Evolutionary conservation across 2,329 filamentous ascomycete genomes (phyloP).

Genomic region (Xylariaceae sp.): DNA sequence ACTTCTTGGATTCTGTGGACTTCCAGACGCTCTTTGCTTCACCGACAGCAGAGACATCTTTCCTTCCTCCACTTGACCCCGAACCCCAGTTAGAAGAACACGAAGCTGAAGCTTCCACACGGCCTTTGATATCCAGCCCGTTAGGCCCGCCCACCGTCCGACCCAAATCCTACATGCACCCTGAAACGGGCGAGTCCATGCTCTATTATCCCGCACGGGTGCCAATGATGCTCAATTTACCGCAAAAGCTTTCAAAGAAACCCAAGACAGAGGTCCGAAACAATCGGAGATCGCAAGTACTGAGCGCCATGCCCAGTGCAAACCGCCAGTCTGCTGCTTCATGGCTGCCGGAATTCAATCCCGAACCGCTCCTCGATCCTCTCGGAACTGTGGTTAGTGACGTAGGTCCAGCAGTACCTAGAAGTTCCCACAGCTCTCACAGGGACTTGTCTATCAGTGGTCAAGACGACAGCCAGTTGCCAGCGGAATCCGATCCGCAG

Average conservation of each 20-base stretch:
- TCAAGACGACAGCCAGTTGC: conserved; percentile 16
- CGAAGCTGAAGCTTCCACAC: conserved; percentile 29
- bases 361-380: conserved; percentile 42
- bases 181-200: conserved; percentile 77
- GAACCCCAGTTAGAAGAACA: conserved; percentile 27
- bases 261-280: conserved; percentile 70
- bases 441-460: conserved; percentile 7
- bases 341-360: conserved; percentile 42
- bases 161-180: conserved; percentile 67
- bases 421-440: not conserved
- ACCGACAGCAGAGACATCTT: conserved; percentile 28
- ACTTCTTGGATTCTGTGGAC: conserved; percentile 38
- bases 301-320: conserved; percentile 65
- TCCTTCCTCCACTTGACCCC: conserved; percentile 34
- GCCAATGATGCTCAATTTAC: conserved; percentile 90
- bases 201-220: conserved; percentile 95
- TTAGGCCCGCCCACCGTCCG: conserved; percentile 39
- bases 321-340: conserved; percentile 43
- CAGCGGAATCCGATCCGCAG: conserved; percentile 19
- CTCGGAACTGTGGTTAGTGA: conserved; percentile 32
- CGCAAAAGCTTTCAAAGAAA: conserved; percentile 81
- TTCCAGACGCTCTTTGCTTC: conserved; percentile 37
- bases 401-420: not conserved
- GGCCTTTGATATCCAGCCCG: conserved; percentile 45
- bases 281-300: conserved; percentile 74